These are phyloP conservation scores for Aspergillus ochraceoroseus DNA, from an alignment of 2,329 filamentous ascomycete genomes.

Conservation along the genomic window DNA sequence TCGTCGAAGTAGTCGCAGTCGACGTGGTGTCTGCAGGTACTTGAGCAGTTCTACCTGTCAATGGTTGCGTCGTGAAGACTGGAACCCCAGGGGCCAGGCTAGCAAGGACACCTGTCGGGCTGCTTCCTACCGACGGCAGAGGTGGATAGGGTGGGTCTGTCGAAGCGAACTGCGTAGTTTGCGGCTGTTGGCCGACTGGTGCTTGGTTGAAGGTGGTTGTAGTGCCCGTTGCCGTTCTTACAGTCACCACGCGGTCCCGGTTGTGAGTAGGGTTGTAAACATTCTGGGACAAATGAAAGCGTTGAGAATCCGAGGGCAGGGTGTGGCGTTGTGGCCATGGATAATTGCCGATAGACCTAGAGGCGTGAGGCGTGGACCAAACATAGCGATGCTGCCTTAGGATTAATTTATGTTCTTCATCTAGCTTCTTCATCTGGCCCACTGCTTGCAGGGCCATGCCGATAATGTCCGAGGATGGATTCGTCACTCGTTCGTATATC, in stretches of 20 bases:
- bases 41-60: no score
- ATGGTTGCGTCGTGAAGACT: no score
- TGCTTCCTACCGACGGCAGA: no score
- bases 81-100: no score
- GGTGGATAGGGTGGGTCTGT: no score
- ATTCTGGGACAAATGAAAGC: constrained; percentile 5
- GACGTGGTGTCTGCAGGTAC: no score
- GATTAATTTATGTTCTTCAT: constrained; percentile 3
- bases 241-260: background rate
- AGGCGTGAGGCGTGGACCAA: constrained; percentile 5
- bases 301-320: background rate
- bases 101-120: no score
- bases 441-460: constrained; percentile 15
- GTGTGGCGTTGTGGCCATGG: constrained; percentile 5
- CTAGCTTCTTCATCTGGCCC: constrained; percentile 11
- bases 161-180: no score
- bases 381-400: constrained; percentile 12
- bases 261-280: background rate
- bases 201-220: background rate
- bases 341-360: background rate
- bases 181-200: background rate
- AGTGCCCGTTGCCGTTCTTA: background rate
- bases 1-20: background rate
- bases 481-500: constrained; percentile 35
- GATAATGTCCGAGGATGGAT: constrained; percentile 23